phyloP scores from a whole-genome alignment of 1,139 yeast genomes.

The Pichia sp. region DNA sequence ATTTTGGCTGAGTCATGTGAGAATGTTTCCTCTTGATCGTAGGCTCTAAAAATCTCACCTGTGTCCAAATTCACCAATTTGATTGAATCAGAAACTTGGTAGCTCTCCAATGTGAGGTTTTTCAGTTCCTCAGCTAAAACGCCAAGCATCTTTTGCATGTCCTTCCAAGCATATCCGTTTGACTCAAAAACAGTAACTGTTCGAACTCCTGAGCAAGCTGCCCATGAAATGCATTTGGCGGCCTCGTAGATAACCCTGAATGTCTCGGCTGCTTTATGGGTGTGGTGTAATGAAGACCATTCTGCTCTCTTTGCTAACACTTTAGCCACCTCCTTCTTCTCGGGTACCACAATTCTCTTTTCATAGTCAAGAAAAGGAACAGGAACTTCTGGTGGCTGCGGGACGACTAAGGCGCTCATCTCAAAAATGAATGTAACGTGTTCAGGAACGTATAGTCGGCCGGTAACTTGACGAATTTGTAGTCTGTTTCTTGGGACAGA shows the following conservation, averaged over 20 bases:
- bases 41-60: constrained; percentile 14
- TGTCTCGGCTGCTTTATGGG: constrained; percentile 41
- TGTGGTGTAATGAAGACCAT: constrained; percentile 37
- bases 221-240: constrained; percentile 40
- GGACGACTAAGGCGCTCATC: constrained; percentile 27
- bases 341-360: constrained; percentile 37
- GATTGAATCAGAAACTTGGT: constrained; percentile 19
- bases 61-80: constrained; percentile 22
- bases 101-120: constrained; percentile 18
- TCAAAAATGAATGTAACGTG: constrained; percentile 26
- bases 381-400: constrained; percentile 41
- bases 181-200: constrained; percentile 26
- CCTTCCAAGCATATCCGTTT: constrained; percentile 28
- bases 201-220: constrained; percentile 25
- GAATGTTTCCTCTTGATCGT: not conserved
- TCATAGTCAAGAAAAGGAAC: constrained; percentile 41
- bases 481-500: constrained; percentile 22
- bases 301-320: constrained; percentile 36
- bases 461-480: constrained; percentile 20
- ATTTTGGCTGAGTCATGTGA: too few species aligned
- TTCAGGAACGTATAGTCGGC: constrained; percentile 20
- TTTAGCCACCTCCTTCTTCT: constrained; percentile 33
- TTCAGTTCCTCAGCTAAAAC: constrained; percentile 26
- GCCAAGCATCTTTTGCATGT: constrained; percentile 20
- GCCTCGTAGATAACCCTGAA: constrained; percentile 38